A percentile compares a stretch with the other conserved stretches of the same genome.
phyloP scores from a whole-genome alignment of 1,139 yeast species.

The Candida neerlandica region DNA sequence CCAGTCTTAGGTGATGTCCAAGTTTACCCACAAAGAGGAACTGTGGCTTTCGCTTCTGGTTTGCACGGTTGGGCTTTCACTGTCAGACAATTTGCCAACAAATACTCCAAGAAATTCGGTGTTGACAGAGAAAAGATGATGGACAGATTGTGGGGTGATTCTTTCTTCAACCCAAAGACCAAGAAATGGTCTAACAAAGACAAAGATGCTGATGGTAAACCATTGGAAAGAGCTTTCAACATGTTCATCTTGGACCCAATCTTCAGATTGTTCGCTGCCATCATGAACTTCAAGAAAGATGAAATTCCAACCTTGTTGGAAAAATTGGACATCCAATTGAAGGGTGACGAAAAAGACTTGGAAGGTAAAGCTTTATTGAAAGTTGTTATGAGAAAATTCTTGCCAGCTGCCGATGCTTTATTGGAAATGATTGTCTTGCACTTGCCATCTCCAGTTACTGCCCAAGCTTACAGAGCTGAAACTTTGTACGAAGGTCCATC shows the following conservation, averaged over 20 bases:
- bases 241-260: constrained; percentile 99
- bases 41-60: constrained; percentile 99
- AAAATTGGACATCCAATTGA: constrained; percentile 88
- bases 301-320: constrained; percentile 88
- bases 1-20: constrained; percentile 91
- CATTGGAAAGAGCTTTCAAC: constrained; percentile 99
- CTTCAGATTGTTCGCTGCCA: constrained; percentile 69
- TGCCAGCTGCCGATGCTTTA: constrained; percentile 99
- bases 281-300: constrained; percentile 72
- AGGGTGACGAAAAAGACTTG: constrained; percentile 93
- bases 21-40: constrained; percentile 99
- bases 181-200: constrained; percentile 99
- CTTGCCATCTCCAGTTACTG: constrained; percentile 99
- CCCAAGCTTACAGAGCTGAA: constrained; percentile 99
- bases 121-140: constrained; percentile 97
- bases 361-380: constrained; percentile 98
- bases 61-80: constrained; percentile 99
- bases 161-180: constrained; percentile 99
- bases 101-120: constrained; percentile 99
- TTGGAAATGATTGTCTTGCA: constrained; percentile 98
- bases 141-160: constrained; percentile 99
- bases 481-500: constrained; percentile 99
- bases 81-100: constrained; percentile 96
- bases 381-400: constrained; percentile 99
- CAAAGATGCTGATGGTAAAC: constrained; percentile 93